Conservation (phyloP, 2,329 filamentous ascomycete genomes). For the Trichothecium sympodiale region DNA sequence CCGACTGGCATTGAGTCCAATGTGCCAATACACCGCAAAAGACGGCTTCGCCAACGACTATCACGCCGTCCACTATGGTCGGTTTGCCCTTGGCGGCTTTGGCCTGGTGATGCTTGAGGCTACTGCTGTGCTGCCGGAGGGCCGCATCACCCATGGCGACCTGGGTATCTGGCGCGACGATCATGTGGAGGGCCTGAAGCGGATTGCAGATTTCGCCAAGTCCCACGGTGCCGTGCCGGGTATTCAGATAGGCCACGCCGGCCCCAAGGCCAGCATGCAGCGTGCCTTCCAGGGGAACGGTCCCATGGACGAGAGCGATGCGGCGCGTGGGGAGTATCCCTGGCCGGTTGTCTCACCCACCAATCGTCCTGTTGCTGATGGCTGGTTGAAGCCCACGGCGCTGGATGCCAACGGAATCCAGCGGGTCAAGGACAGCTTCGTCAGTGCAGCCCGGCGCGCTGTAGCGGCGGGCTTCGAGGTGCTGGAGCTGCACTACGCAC, state of each 20-base stretch:
- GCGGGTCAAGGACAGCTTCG: constrained; percentile 48
- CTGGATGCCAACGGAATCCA: constrained; percentile 56
- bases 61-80: constrained; percentile 29
- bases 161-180: constrained; percentile 59
- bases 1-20: constrained; percentile 32
- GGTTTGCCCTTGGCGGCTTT: constrained; percentile 27
- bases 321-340: constrained; percentile 29
- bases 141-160: constrained; percentile 62
- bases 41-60: constrained; percentile 29
- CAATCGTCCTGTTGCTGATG: constrained; percentile 14
- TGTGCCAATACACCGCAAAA: constrained; percentile 33
- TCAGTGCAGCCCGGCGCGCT: constrained; percentile 39
- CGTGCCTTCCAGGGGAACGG: too few species aligned
- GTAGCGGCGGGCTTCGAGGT: constrained; percentile 53
- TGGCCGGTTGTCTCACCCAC: constrained; percentile 24
- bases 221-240: constrained; percentile 54
- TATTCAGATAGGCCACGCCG: constrained; percentile 61
- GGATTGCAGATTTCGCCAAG: constrained; percentile 54
- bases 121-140: constrained; percentile 53
- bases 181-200: constrained; percentile 49
- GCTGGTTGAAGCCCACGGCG: constrained; percentile 35
- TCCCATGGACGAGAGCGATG: too few species aligned
- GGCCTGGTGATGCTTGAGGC: constrained; percentile 58
- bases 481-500: constrained; percentile 59
- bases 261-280: constrained; percentile 44